Evolutionary conservation across 2,329 filamentous ascomycete species (phyloP), one percentile per base, ranked within the genome.

Genomic region (Aspergillus sp.): DNA sequence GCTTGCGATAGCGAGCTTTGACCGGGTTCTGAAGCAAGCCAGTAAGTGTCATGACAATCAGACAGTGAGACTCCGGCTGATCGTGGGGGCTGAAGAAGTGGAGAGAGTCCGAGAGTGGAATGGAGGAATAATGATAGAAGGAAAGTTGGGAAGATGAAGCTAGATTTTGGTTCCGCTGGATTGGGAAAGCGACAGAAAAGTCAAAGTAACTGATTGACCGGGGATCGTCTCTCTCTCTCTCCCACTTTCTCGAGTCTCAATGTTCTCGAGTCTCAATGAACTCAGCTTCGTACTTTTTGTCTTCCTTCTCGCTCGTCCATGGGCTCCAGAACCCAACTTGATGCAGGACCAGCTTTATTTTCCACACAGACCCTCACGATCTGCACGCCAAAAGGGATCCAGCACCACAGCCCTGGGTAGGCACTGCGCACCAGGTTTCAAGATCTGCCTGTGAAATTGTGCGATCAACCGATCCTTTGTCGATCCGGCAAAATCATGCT

Each of bases 361-460:
- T n/a, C 37, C 55, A 56, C 37, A 49, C 45, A 49, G 33, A 41
- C 25, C 31, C 52, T 49, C 48, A 31, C 46, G 61, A 62, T 62
- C 61, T 59, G 52, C 61, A 62, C 48, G 60, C 57, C 60, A 58
- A 52, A 57, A 52, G 50, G 44, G 50, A 46, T 53, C 58, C 55
- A 55, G 50, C 44, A 55, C 58, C 58, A 48, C 47, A 57, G 58
- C 35, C 44, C 55, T 55, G 58, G 58, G 56, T 35, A 39, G 35
- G 35, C 35, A 15, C 35, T 37, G 54, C 39, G 45, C 45, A 21
- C 31, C 51, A 45, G 56, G 44, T 46, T 43, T 57, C 49, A 40
- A 44, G 50, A 50, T 51, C 51, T 33, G 23, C 60, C 52, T 57
- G 53, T 56, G 48, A 43, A 41, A 14, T 7, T 23, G 21, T 35